Percentiles rank a stretch among this genome's conserved stretches.
Evolutionary conservation across 495 filamentous ascomycete species (phyloP).

Genomic region (Sabuloglossum arenarium): DNA sequence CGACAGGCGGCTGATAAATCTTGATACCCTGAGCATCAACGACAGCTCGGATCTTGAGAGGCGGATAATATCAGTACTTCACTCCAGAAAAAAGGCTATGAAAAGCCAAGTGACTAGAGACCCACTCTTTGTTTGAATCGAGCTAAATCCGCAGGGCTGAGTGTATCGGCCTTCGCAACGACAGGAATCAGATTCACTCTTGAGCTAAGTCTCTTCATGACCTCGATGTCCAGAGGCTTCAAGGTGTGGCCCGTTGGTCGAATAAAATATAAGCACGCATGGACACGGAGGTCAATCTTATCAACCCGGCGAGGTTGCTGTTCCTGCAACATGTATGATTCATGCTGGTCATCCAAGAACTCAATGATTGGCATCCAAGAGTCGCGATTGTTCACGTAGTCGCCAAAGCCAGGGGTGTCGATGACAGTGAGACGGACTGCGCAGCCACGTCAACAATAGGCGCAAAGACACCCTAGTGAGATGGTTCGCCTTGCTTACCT

Average conservation of each 20-base stretch:
- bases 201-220: slow-evolving; percentile 96
- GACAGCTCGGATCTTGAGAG: slow-evolving; percentile 62
- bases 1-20: slow-evolving; percentile 92
- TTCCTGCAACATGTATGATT: slow-evolving; percentile 99
- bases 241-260: slow-evolving; percentile 92
- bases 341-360: slow-evolving; percentile 98
- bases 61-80: background rate
- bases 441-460: slow-evolving; percentile 9
- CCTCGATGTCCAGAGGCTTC: slow-evolving; percentile 97
- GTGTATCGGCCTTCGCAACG: slow-evolving; percentile 92
- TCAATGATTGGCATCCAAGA: slow-evolving; percentile 99
- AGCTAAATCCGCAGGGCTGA: slow-evolving; percentile 76
- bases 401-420: slow-evolving; percentile 94
- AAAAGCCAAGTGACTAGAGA: background rate
- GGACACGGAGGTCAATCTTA: slow-evolving; percentile 98
- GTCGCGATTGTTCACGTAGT: slow-evolving; percentile 99
- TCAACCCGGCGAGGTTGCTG: slow-evolving; percentile 92
- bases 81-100: background rate
- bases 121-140: slow-evolving; percentile 84
- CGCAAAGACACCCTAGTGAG: background rate
- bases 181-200: slow-evolving; percentile 96
- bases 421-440: slow-evolving; percentile 94
- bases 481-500: slow-evolving; percentile 33
- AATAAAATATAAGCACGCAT: slow-evolving; percentile 98
- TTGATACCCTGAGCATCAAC: slow-evolving; percentile 98